These are phyloP conservation scores for Ustilago hordei DNA, from an alignment of 1,284 basidiomycete species.

Conservation along the genomic window DNA sequence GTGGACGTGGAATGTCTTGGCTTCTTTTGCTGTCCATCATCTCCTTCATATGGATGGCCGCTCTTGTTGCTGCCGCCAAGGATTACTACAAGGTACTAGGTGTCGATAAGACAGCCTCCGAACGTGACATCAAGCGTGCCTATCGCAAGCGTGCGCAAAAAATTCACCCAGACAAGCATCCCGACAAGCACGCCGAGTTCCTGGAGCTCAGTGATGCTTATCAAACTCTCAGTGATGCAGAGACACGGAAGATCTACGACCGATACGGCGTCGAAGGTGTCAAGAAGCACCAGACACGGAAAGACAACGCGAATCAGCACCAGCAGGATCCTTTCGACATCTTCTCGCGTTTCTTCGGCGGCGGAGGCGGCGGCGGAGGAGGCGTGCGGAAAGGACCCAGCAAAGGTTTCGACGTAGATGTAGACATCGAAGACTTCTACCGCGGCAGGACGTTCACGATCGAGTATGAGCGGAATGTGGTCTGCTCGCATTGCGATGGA, in stretches of 20 bases:
- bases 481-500: constrained; percentile 67
- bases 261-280: constrained; percentile 64
- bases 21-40: constrained; percentile 23
- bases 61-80: constrained; percentile 50
- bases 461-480: constrained; percentile 59
- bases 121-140: constrained; percentile 67
- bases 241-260: constrained; percentile 66
- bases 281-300: constrained; percentile 63
- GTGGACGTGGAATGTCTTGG: constrained; percentile 16
- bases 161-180: constrained; percentile 69
- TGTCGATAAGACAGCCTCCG: constrained; percentile 58
- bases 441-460: constrained; percentile 58
- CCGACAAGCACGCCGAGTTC: constrained; percentile 67
- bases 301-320: constrained; percentile 50
- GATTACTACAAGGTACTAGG: constrained; percentile 68
- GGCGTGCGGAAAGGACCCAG: constrained; percentile 59
- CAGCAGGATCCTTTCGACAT: constrained; percentile 66
- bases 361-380: constrained; percentile 38
- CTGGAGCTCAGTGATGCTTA: constrained; percentile 71
- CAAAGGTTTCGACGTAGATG: constrained; percentile 64
- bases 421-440: constrained; percentile 63
- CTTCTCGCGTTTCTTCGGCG: constrained; percentile 68
- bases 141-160: constrained; percentile 66
- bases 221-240: constrained; percentile 62
- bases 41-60: constrained; percentile 28